Evolutionary conservation across 2,329 filamentous ascomycete species (phyloP).

Genomic region (Aspergillus ochraceus): DNA sequence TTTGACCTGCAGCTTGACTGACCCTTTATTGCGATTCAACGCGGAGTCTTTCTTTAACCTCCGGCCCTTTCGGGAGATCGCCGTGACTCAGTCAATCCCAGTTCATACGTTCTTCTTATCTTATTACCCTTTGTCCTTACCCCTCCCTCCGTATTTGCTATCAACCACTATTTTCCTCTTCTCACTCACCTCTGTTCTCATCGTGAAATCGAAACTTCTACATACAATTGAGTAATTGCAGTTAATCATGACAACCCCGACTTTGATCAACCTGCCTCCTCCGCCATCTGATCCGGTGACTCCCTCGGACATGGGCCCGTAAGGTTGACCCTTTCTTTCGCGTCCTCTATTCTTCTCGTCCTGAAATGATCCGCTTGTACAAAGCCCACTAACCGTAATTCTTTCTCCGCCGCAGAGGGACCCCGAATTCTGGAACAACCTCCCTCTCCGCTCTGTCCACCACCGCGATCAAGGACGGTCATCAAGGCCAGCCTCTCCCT

Average conservation of each 20-base stretch:
- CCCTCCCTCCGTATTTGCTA: background rate
- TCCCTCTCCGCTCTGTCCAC: conserved; percentile 90
- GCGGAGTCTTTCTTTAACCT: background rate
- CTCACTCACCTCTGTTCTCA: background rate
- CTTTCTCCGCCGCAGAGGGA: conserved; percentile 62
- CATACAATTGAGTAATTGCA: background rate
- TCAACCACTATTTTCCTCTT: background rate
- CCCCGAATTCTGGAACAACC: conserved; percentile 87
- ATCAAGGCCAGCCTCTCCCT: conserved; percentile 74
- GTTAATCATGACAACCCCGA: conserved; percentile 52
- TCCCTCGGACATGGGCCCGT: conserved; percentile 83
- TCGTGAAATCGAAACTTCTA: background rate
- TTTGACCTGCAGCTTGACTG: background rate
- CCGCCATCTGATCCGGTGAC: conserved; percentile 80
- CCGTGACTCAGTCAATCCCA: too few relatives aligned
- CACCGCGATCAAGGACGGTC: conserved; percentile 93
- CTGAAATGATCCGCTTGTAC: conserved; percentile 3
- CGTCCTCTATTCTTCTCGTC: conserved; percentile 6
- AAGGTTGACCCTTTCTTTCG: conserved; percentile 42
- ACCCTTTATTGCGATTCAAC: background rate
- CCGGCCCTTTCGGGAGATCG: background rate
- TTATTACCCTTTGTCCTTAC: background rate
- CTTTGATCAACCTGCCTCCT: conserved; percentile 80
- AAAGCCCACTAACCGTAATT: conserved; percentile 18
- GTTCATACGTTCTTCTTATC: background rate